Conservation (phyloP, 441 rosid species). For the Eruca vesicaria region DNA sequence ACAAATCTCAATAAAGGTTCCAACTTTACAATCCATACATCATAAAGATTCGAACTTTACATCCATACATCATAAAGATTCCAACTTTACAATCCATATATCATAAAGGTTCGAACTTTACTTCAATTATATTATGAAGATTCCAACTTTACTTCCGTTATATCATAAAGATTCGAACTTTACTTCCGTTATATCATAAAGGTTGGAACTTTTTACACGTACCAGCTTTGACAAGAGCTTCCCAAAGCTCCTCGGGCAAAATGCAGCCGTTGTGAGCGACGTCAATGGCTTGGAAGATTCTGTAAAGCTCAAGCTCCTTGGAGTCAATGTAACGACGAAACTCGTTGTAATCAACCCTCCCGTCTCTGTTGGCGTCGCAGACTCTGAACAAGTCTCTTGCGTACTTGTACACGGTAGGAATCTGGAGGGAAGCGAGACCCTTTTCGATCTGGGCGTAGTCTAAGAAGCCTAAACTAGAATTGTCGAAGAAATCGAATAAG, state of each 20-base stretch:
- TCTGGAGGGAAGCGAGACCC: conserved; percentile 79
- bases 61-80: not conserved
- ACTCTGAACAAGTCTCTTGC: conserved; percentile 87
- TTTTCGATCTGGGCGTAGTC: conserved; percentile 82
- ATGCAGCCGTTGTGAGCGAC: conserved; percentile 97
- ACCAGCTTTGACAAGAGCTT: conserved; percentile 94
- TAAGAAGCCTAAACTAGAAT: conserved; percentile 60
- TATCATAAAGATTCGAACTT: too few species aligned
- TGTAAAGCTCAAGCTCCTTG: conserved; percentile 92
- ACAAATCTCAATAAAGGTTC: not conserved
- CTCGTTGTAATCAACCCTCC: conserved; percentile 81
- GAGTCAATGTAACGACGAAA: conserved; percentile 90
- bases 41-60: too few species aligned
- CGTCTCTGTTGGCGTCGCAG: conserved; percentile 86
- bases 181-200: too few species aligned
- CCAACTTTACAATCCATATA: not conserved
- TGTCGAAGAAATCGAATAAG: conserved; percentile 77
- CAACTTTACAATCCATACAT: not conserved
- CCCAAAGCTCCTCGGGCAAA: conserved; percentile 94
- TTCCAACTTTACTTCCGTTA: not conserved
- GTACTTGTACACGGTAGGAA: conserved; percentile 84
- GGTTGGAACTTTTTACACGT: conserved; percentile 4
- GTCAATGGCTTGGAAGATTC: conserved; percentile 91
- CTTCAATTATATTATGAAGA: too few species aligned
- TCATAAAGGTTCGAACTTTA: not conserved